These are phyloP conservation scores for Hebeloma cylindrosporum DNA, from an alignment of 768 basidiomycete species.

Conservation along the genomic window DNA sequence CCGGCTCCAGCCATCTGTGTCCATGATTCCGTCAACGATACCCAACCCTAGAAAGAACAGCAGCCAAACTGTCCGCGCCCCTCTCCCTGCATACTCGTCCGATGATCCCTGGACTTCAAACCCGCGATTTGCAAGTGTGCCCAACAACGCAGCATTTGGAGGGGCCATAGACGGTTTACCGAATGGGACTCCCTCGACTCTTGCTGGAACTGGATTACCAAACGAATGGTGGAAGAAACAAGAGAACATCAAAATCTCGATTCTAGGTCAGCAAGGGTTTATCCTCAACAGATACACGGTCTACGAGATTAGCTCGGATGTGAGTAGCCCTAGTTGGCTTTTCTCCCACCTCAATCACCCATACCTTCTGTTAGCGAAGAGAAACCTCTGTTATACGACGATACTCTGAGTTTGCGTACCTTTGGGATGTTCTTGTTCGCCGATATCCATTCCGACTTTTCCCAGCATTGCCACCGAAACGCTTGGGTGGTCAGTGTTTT, in stretches of 20 bases:
- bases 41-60: slow-evolving; percentile 46
- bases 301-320: slow-evolving; percentile 79
- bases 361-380: slow-evolving; percentile 39
- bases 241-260: slow-evolving; percentile 66
- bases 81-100: slow-evolving; percentile 53
- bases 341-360: slow-evolving; percentile 2
- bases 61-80: slow-evolving; percentile 36
- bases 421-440: slow-evolving; percentile 82
- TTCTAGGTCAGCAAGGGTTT: slow-evolving; percentile 90
- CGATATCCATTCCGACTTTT: slow-evolving; percentile 95
- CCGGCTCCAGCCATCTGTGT: slow-evolving; percentile 52
- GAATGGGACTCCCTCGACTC: slow-evolving; percentile 54
- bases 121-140: slow-evolving; percentile 32
- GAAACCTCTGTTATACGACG: slow-evolving; percentile 74
- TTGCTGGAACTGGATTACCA: slow-evolving; percentile 72
- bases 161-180: slow-evolving; percentile 27
- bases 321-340: slow-evolving; percentile 36
- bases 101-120: slow-evolving; percentile 69
- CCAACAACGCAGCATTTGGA: slow-evolving; percentile 31
- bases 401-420: slow-evolving; percentile 91
- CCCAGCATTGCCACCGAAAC: slow-evolving; percentile 86
- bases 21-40: slow-evolving; percentile 45
- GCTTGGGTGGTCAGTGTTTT: slow-evolving; percentile 73
- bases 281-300: slow-evolving; percentile 85
- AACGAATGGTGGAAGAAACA: slow-evolving; percentile 87